Percentiles rank a stretch among this genome's conserved stretches.
These are phyloP conservation scores for Byssoonygena ceratinophila DNA, from an alignment of 2,329 filamentous ascomycete genomes.

Conservation along the genomic window DNA sequence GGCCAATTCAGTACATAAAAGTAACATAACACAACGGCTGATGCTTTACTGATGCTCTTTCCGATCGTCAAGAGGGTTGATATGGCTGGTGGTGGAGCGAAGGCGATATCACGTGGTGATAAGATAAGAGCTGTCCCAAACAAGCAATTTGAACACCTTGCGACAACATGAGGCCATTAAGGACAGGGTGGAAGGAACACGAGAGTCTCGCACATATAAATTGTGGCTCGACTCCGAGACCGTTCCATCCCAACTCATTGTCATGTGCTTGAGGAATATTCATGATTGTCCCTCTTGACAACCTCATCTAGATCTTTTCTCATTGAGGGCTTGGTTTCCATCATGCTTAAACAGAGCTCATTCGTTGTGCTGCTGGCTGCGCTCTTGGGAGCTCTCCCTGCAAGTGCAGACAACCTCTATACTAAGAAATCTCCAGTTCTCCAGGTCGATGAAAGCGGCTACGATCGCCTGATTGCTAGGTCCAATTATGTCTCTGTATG, in stretches of 20 bases:
- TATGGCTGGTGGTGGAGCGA: background rate
- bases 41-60: too few relatives aligned
- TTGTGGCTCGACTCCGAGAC: background rate
- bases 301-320: background rate
- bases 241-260: background rate
- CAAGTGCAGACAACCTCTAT: constrained; percentile 60
- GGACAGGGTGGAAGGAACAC: constrained; percentile 11
- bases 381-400: constrained; percentile 55
- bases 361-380: constrained; percentile 45
- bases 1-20: too few relatives aligned
- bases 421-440: constrained; percentile 76
- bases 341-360: constrained; percentile 34
- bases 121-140: constrained; percentile 9
- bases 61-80: too few relatives aligned
- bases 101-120: constrained; percentile 10
- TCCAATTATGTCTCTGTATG: constrained; percentile 87
- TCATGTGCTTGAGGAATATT: background rate
- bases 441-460: constrained; percentile 67
- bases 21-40: too few relatives aligned
- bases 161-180: background rate
- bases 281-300: constrained; percentile 1
- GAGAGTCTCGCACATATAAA: constrained; percentile 1
- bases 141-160: constrained; percentile 10
- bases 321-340: background rate
- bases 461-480: constrained; percentile 69